Base-by-base conservation (phyloP, 2,329 filamentous ascomycete species). In the Scytalidium sp. region DNA sequence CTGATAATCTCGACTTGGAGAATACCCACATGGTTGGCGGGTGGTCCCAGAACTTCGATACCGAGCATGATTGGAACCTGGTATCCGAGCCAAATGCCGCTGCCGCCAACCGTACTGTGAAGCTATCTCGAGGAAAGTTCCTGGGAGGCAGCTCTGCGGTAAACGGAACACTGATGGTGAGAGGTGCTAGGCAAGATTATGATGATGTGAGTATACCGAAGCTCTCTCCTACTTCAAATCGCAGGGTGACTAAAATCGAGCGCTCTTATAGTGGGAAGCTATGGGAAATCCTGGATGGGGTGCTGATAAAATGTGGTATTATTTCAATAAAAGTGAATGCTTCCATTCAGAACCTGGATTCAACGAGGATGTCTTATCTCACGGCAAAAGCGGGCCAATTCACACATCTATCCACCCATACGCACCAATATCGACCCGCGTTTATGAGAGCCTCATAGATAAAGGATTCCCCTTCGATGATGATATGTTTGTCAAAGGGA, bases 171-270 rank as follows among this genome's bases (percentile, higher is more conserved):
- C 73, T 76, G 13, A 84, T 72, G 61, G 76, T 71, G 3, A 56
- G 77, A 21, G 84, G 84, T 2, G 73, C 79, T 2, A 67, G 70
- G 1, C 80, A 80, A 46, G 84, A 87, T 54, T 86, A 81, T 52
- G 74, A 87, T 22, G 72, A 79, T 36, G 32, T 36, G 4, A 36
- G 32, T 36, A 5, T 36, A n/a, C 17, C 25, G 25, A 7, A 27
- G 25, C 13, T 27, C 7, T 27, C 7, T 13, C 7, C 25, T 27
- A 27, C 13, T 7, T 27, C 13, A 13, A 27, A 27, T 27, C 13
- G 25, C 25, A n/a, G n/a, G n/a, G n/a, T n/a, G n/a, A n/a, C n/a
- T n/a, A n/a, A n/a, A n/a, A n/a, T n/a, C 25, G 8, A 36, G 17
- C 13, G 4, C 32, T 36, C 17, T 36, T 6, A 36, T 15, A 36